phyloP scores from a whole-genome alignment of 495 filamentous ascomycete species.

The Beverwykella pulmonaria region DNA sequence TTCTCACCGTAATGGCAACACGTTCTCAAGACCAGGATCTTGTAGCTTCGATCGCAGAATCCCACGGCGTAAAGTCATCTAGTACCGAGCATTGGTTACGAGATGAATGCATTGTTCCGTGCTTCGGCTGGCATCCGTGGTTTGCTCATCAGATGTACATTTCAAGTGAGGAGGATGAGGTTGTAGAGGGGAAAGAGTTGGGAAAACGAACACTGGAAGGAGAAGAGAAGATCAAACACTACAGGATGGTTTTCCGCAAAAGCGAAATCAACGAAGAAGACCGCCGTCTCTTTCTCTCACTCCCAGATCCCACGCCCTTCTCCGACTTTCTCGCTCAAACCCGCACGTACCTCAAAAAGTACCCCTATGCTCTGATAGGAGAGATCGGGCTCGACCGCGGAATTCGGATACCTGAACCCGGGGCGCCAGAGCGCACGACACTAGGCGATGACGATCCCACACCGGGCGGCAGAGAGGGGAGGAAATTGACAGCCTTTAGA shows the following conservation, averaged over 20 bases:
- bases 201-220: slow-evolving; percentile 42
- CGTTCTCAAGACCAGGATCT: slow-evolving; percentile 83
- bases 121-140: slow-evolving; percentile 99
- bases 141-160: slow-evolving; percentile 82
- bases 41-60: slow-evolving; percentile 67
- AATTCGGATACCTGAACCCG: slow-evolving; percentile 76
- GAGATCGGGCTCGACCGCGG: slow-evolving; percentile 86
- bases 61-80: slow-evolving; percentile 45
- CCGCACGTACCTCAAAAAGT: slow-evolving; percentile 59
- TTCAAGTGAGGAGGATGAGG: slow-evolving; percentile 48
- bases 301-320: slow-evolving; percentile 73
- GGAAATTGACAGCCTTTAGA: slow-evolving; percentile 69
- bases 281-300: slow-evolving; percentile 60
- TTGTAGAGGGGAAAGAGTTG: slow-evolving; percentile 48
- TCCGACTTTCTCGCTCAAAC: slow-evolving; percentile 68
- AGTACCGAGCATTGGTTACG: slow-evolving; percentile 7
- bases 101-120: slow-evolving; percentile 63
- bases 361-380: slow-evolving; percentile 75
- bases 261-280: slow-evolving; percentile 48
- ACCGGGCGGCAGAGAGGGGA: slow-evolving; percentile 80
- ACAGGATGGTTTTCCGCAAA: slow-evolving; percentile 61
- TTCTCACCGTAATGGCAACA: slow-evolving; percentile 87
- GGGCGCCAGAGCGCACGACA: slow-evolving; percentile 56
- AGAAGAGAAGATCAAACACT: slow-evolving; percentile 52
- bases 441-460: slow-evolving; percentile 61